Evolutionary conservation across 495 filamentous ascomycete genomes (phyloP).

Genomic region (Penicillium cosmopolitanum): DNA sequence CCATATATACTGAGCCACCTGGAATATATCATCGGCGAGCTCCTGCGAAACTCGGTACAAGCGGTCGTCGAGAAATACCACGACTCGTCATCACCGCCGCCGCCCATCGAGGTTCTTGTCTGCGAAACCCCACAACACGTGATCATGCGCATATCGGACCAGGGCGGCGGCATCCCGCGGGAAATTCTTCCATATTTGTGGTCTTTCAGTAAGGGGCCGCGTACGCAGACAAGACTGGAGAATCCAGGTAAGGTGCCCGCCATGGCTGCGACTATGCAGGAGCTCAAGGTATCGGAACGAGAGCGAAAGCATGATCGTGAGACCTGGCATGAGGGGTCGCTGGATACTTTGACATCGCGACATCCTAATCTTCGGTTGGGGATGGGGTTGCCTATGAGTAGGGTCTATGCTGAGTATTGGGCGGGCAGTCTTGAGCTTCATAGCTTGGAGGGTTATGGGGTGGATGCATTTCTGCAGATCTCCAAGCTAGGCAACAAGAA

Average conservation of each 20-base stretch:
- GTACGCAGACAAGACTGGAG: constrained; percentile 69
- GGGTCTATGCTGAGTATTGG: constrained; percentile 99
- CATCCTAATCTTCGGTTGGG: constrained; percentile 88
- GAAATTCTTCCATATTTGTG: constrained; percentile 89
- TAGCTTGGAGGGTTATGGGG: constrained; percentile 92
- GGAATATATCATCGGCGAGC: constrained; percentile 95
- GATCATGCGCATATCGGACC: constrained; percentile 93
- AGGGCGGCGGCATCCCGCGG: constrained; percentile 86
- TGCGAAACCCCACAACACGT: constrained; percentile 96
- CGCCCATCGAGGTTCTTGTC: constrained; percentile 90
- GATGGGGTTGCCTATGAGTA: constrained; percentile 91
- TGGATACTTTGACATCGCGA: constrained; percentile 76
- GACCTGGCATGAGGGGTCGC: constrained; percentile 60
- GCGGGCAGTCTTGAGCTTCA: constrained; percentile 91
- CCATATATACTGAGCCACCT: constrained; percentile 95
- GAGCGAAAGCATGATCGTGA: constrained; percentile 30
- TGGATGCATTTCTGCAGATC: constrained; percentile 97
- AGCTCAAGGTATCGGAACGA: constrained; percentile 56
- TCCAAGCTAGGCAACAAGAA: constrained; percentile 98
- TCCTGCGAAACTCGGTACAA: constrained; percentile 93
- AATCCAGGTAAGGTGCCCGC: constrained; percentile 88
- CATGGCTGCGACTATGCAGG: constrained; percentile 94
- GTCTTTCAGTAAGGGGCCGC: constrained; percentile 92
- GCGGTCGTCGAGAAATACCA: constrained; percentile 76
- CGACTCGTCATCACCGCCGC: constrained; percentile 50